Evolutionary conservation across 2,329 filamentous ascomycete species (phyloP), one percentile per base, ranked within the genome.

Genomic region (Sarocladiaceae sp.): DNA sequence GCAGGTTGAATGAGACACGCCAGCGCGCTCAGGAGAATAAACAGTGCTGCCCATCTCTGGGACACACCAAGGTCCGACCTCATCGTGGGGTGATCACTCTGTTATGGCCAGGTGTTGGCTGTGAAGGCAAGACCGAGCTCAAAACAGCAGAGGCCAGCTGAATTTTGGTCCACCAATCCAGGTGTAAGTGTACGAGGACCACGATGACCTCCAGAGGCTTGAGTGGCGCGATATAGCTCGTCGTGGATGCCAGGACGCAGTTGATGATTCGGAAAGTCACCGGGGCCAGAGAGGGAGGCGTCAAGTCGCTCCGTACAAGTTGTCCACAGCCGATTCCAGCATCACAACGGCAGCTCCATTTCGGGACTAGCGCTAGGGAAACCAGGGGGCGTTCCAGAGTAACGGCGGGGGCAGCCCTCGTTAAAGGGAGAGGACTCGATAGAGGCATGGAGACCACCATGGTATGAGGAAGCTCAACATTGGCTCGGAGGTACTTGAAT

Each of bases 41-140:
- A 63, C 52, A 80, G 70, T 55, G 77, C 68, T 59, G 80, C 76
- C 85, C 85, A 88, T 65, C 67, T 70, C 60, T 65, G 68, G 67
- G 77, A 77, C 69, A 68, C 63, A 61, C 65, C 65, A 58, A 64
- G 61, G 44, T 58, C 62, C 57, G 66, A 67, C 65, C 68, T 68
- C 78, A 82, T 82, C 57, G 55, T 55, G 55, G 47, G 12, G 26
- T 18, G 24, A 15, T 26, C 24, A 19, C 6, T 41, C 29, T 50
- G 47, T 46, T 41, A 44, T 49, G 43, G 42, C 42, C 42, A 24
- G 24, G 6, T 18, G 13, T 24, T 39, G 43, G 43, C 33, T 29
- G 7, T 9, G 19, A 13, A 41, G 15, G 37, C 23, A 15, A 23
- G 37, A 15, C n/a, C 3, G 10, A 29, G 37, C n/a, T n/a, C n/a